Evolutionary conservation across 352 stramenopile species (phyloP), one percentile per base, ranked within the genome.

Genomic region (Phytopythium delawarense): DNA sequence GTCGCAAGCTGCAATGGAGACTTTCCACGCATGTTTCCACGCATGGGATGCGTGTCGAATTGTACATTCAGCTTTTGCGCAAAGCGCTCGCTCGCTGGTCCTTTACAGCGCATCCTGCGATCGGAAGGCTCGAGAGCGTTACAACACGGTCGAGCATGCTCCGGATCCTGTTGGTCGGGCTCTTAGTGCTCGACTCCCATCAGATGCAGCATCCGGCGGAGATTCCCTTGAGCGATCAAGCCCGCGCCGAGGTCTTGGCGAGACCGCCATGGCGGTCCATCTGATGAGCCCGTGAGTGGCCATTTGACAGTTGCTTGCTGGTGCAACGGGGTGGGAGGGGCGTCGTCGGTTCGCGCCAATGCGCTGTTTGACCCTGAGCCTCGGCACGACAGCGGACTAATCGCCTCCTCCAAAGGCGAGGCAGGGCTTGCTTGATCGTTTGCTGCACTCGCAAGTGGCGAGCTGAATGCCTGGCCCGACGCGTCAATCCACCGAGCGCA

Each of bases 291-390:
- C 35, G 8, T 40, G 35, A 40, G 8, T 40, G 35, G 35, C 9
- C 35, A 40, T 40, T 40, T 40, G 35, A 53, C 46, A 53, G 46
- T 34, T 34, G 46, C 21, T 34, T 53, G 46, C 16, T 34, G 46
- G 25, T 53, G 46, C 46, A 30, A 53, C 46, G 23, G 21, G 9
- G 21, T 7, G 49, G 13, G 49, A 55, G 49, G 23, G 28, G 49
- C 44, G 49, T 55, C 49, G 49, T 55, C 23, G 49, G 28, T 8
- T 55, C 49, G 49, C 12, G 9, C 40, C 7, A 53, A 55, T 37
- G 25, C 49, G 49, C 25, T 55, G 49, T 55, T 55, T 55, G 49
- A 55, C 7, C 15, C 11, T 20, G 46, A 16, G 23, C 46, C 9
- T 11, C 9, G 12, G 35, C 21, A 20, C 4, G 2, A 5, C 20